Conservation (phyloP, 306 rosid genomes). For the Gillenia trifoliata region DNA sequence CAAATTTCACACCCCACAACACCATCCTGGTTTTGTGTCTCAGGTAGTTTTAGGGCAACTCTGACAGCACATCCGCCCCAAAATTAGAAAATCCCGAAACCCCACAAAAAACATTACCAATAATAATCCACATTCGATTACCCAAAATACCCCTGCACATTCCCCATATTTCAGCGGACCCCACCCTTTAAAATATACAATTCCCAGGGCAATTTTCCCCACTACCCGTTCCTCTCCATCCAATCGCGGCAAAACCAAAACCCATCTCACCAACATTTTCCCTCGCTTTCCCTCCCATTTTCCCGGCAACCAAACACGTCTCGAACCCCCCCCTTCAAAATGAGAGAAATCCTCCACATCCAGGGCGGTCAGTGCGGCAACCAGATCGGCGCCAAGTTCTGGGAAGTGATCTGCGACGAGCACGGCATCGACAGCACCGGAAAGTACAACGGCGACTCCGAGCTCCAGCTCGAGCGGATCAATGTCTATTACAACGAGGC, state of each 20-base stretch:
- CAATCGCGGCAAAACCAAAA: not conserved
- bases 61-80: not conserved
- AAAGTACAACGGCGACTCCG: constrained; percentile 36
- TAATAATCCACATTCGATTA: not conserved
- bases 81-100: not conserved
- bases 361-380: constrained; percentile 55
- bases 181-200: not conserved
- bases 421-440: constrained; percentile 47
- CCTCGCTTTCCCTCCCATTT: constrained; percentile 1
- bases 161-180: not conserved
- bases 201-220: not conserved
- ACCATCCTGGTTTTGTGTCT: not conserved
- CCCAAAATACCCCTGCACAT: not conserved
- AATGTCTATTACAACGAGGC: constrained; percentile 52
- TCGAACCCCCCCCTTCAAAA: not conserved
- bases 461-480: constrained; percentile 46
- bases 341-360: constrained; percentile 53
- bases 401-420: constrained; percentile 56
- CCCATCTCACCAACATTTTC: not conserved
- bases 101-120: not conserved
- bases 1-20: not conserved
- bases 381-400: constrained; percentile 54
- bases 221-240: not conserved
- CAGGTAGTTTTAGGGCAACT: not conserved
- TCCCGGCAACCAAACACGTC: not conserved